A percentile compares a stretch with the other conserved stretches of the same genome.
Evolutionary conservation across 2,329 filamentous ascomycete species (phyloP).

Genomic region (Fusarium dlaminii): DNA sequence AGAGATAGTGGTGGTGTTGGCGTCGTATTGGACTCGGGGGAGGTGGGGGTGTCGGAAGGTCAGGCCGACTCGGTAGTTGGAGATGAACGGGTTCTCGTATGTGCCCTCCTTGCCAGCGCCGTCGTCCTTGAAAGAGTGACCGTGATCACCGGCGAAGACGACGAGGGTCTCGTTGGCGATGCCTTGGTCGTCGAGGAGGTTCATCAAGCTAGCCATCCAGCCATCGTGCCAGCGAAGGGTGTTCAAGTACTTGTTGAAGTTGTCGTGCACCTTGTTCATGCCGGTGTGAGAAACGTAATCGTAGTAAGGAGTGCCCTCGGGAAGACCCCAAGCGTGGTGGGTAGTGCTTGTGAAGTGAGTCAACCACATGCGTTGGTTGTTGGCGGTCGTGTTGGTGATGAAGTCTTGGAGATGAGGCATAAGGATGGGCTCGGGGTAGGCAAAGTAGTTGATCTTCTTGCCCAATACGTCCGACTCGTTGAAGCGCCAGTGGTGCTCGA

Average conservation of each 20-base stretch:
- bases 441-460: slow-evolving; percentile 48
- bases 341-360: slow-evolving; percentile 51
- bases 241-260: slow-evolving; percentile 49
- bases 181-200: slow-evolving; percentile 46
- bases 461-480: slow-evolving; percentile 37
- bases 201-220: slow-evolving; percentile 47
- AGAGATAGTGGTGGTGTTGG: slow-evolving; percentile 46
- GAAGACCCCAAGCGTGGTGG: slow-evolving; percentile 46
- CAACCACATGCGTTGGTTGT: slow-evolving; percentile 49
- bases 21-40: slow-evolving; percentile 45
- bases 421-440: slow-evolving; percentile 45
- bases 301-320: slow-evolving; percentile 32
- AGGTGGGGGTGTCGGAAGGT: slow-evolving; percentile 47
- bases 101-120: slow-evolving; percentile 45
- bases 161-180: slow-evolving; percentile 49
- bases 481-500: slow-evolving; percentile 38
- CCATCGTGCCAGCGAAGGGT: slow-evolving; percentile 46
- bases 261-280: slow-evolving; percentile 38
- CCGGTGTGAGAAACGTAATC: slow-evolving; percentile 40
- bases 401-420: slow-evolving; percentile 46
- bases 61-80: slow-evolving; percentile 46
- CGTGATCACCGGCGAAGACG: slow-evolving; percentile 49
- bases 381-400: slow-evolving; percentile 45
- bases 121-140: slow-evolving; percentile 48
- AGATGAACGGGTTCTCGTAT: slow-evolving; percentile 46